Base-by-base conservation (phyloP, 2,329 filamentous ascomycete genomes). In the Fusarium mexicanum region DNA sequence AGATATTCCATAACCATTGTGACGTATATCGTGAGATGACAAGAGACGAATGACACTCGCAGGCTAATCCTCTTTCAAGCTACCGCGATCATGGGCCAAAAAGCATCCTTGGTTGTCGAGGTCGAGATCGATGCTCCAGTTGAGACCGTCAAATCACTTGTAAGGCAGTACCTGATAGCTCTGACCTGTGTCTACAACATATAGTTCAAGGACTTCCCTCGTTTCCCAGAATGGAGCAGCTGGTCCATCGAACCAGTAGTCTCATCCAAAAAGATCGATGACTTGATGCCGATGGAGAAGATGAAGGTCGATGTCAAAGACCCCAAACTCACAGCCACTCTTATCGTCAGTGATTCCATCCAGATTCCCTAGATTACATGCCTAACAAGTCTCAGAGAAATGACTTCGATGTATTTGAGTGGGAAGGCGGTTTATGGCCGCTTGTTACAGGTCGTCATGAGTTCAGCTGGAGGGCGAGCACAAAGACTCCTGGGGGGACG, bases 401-500 rank as follows among this genome's bases (percentile, higher is more conserved):
- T 7, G 44, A 51, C 2, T 18, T n/a, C 6, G 61, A 51, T 14
- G 46, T 17, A 0, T 67, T 71, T 13, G 54, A 61, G 38, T 71
- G 68, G 68, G 38, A 40, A 0, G 68, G 67, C 0, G 62, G 44
- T 2, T n/a, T 71, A 2, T 41, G 61, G 54, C 61, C 59, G 5
- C n/a, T 71, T 22, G 57, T 71, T 11, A 38, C 33, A 4, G 67
- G 68, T 14, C 43, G 47, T 20, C 68, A 71, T 26, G 43, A 50
- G 48, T 67, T 71, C 37, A 61, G 37, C 26, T 71, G 66, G 66
- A 54, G 29, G 14, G 46, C 68, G n/a, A 71, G 67, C 29, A 44
- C 46, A 18, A 71, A 48, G 47, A 55, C 43, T 10, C 61, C 53
- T 5, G 68, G 68, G 0, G 46, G 53, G 2, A 61, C 67, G 1